phyloP scores from a whole-genome alignment of 2,329 filamentous ascomycete genomes.

The Paecilomyces sp. region DNA sequence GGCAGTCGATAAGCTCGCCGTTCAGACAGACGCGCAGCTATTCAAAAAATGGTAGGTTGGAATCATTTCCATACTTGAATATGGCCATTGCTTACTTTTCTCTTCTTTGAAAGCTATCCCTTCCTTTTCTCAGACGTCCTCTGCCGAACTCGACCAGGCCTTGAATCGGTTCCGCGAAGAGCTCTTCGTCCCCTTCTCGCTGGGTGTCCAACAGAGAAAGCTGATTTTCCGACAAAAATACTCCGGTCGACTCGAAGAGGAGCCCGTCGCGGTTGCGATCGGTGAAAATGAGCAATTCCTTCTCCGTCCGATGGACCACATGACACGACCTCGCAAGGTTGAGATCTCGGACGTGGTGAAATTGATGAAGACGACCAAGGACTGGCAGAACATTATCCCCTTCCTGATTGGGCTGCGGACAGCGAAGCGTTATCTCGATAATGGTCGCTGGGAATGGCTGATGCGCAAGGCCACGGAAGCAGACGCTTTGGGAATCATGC shows the following conservation, averaged over 20 bases:
- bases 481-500: conserved; percentile 26
- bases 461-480: conserved; percentile 30
- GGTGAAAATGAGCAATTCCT: conserved; percentile 31
- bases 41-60: conserved; percentile 22
- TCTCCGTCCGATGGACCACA: conserved; percentile 28
- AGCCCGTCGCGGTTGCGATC: conserved; percentile 35
- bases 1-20: conserved; percentile 19
- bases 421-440: conserved; percentile 18
- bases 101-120: conserved; percentile 24
- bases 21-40: conserved; percentile 25
- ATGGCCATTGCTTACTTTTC: conserved; percentile 3
- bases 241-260: conserved; percentile 26
- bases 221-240: conserved; percentile 33
- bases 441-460: conserved; percentile 24
- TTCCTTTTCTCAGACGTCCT: conserved; percentile 31
- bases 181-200: conserved; percentile 36
- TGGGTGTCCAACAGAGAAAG: conserved; percentile 28
- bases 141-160: conserved; percentile 33
- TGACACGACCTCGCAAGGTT: conserved; percentile 24
- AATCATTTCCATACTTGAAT: neutral
- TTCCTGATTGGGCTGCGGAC: conserved; percentile 32
- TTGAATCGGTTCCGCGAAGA: conserved; percentile 35
- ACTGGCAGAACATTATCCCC: conserved; percentile 35
- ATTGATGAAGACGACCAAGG: conserved; percentile 28
- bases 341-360: conserved; percentile 23